Percentiles rank a stretch among this genome's conserved stretches.
These are phyloP conservation scores for Geotrichum restrictum DNA, from an alignment of 1,139 yeast genomes.

Conservation along the genomic window DNA sequence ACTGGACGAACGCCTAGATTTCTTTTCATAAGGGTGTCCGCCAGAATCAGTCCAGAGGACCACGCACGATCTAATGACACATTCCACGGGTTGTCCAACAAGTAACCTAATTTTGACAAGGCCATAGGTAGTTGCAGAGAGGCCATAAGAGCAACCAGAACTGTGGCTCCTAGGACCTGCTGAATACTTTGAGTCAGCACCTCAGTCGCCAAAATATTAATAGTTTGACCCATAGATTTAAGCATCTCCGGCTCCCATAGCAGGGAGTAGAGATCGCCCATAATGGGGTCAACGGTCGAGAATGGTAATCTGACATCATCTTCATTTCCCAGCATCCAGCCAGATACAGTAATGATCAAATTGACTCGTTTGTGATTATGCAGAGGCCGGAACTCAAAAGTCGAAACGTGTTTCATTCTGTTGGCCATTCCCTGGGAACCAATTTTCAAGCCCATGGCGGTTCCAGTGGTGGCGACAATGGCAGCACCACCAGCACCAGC, in stretches of 20 bases:
- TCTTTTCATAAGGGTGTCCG: conserved; percentile 82
- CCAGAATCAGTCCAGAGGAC: conserved; percentile 89
- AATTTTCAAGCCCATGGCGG: conserved; percentile 83
- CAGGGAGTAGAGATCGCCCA: conserved; percentile 91
- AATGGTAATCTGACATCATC: conserved; percentile 97
- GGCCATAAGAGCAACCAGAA: conserved; percentile 90
- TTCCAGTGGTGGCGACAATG: conserved; percentile 86
- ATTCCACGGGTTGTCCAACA: conserved; percentile 96
- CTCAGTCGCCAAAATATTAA: conserved; percentile 87
- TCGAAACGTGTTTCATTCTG: conserved; percentile 86
- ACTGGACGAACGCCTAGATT: conserved; percentile 91
- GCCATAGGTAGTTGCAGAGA: conserved; percentile 93
- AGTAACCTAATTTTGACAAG: conserved; percentile 78
- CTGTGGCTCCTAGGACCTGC: conserved; percentile 89
- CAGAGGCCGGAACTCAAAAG: conserved; percentile 88
- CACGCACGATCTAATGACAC: conserved; percentile 96
- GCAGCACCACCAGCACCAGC: conserved; percentile 98
- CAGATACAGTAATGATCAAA: conserved; percentile 84
- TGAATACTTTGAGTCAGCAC: conserved; percentile 89
- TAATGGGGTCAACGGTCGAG: conserved; percentile 92
- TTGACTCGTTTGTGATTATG: conserved; percentile 89
- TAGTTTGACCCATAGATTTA: conserved; percentile 93
- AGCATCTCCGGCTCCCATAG: conserved; percentile 99
- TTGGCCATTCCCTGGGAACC: conserved; percentile 82
- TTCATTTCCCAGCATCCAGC: conserved; percentile 94